phyloP scores from a whole-genome alignment of 2,329 filamentous ascomycete genomes.

The Parastagonospora nodorum region DNA sequence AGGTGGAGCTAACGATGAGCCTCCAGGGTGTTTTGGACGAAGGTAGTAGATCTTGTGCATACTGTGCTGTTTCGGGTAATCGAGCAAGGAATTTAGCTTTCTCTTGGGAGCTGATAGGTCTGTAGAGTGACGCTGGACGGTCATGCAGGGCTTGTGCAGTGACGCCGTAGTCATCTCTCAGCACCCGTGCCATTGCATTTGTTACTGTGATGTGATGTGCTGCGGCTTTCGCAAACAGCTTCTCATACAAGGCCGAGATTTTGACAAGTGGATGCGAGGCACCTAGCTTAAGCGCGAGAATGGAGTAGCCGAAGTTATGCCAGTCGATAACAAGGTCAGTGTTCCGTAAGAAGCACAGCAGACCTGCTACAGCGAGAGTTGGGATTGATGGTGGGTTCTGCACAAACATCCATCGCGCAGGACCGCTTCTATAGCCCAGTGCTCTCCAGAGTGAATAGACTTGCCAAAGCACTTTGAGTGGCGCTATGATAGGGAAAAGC shows the following conservation, averaged over 20 bases:
- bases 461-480: conserved; percentile 87
- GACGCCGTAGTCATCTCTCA: conserved; percentile 70
- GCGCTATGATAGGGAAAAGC: conserved; percentile 78
- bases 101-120: conserved; percentile 61
- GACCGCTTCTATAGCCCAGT: conserved; percentile 74
- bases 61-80: conserved; percentile 66
- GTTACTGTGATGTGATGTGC: conserved; percentile 85
- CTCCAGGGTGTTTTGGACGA: conserved; percentile 60
- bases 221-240: conserved; percentile 69
- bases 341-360: conserved; percentile 76
- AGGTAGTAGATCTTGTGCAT: conserved; percentile 61
- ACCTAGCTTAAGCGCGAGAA: conserved; percentile 73
- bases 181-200: conserved; percentile 79
- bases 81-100: conserved; percentile 63
- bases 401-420: conserved; percentile 83
- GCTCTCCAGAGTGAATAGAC: conserved; percentile 71
- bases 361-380: conserved; percentile 75
- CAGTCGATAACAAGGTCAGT: conserved; percentile 90
- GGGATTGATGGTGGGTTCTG: conserved; percentile 96
- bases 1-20: conserved; percentile 89
- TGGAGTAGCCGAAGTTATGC: conserved; percentile 98
- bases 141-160: conserved; percentile 67
- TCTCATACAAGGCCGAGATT: conserved; percentile 79
- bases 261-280: conserved; percentile 73
- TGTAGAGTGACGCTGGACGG: conserved; percentile 81